Percentiles rank a stretch among this genome's conserved stretches.
These are phyloP conservation scores for Protomyces arabidopsidicola DNA, from an alignment of 1,139 yeast genomes.

Conservation along the genomic window DNA sequence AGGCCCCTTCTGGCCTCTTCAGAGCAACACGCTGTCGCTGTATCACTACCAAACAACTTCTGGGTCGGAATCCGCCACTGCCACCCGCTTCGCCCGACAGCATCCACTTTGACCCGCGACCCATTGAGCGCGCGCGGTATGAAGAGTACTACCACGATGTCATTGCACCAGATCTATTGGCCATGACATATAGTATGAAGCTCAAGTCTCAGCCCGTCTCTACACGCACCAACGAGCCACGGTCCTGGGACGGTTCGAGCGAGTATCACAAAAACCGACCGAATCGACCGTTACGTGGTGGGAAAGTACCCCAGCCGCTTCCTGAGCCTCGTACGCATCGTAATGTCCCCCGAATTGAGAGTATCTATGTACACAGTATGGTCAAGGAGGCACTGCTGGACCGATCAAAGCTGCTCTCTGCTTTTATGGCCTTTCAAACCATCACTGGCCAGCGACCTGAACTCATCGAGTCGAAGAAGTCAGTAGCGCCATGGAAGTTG, in stretches of 20 bases:
- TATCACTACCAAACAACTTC: constrained; percentile 18
- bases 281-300: constrained; percentile 43
- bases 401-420: constrained; percentile 69
- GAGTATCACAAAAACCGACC: constrained; percentile 88
- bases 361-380: constrained; percentile 68
- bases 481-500: constrained; percentile 81
- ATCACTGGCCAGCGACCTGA: constrained; percentile 85
- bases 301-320: constrained; percentile 63
- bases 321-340: constrained; percentile 58
- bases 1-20: not conserved
- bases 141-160: constrained; percentile 70
- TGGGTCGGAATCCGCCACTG: constrained; percentile 17
- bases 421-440: constrained; percentile 79
- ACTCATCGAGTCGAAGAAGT: constrained; percentile 66
- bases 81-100: constrained; percentile 12
- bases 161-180: constrained; percentile 67
- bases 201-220: constrained; percentile 32
- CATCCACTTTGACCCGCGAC: constrained; percentile 23
- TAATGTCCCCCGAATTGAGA: constrained; percentile 67
- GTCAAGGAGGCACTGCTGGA: constrained; percentile 70
- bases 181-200: constrained; percentile 68
- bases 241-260: constrained; percentile 83
- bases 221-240: constrained; percentile 62
- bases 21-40: not conserved
- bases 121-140: constrained; percentile 46